Evolutionary conservation across 2,329 filamentous ascomycete genomes (phyloP).

Genomic region (Ceratocystis cubensis): DNA sequence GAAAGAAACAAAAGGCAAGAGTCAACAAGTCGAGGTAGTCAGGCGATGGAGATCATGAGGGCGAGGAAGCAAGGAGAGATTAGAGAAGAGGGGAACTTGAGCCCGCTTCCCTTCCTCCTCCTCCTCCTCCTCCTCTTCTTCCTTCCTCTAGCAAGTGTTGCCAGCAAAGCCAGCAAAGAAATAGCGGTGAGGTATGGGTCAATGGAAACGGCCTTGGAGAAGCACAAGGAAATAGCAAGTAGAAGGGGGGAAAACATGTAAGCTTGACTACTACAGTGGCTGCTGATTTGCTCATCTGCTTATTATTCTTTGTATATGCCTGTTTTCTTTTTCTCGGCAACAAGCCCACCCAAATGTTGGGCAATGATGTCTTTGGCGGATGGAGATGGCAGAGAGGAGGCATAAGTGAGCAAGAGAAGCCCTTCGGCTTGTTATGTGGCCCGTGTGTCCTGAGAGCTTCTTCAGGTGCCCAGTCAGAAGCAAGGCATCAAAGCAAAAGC

Average conservation of each 20-base stretch:
- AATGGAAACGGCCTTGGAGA: background rate
- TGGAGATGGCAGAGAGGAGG: background rate
- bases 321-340: background rate
- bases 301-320: background rate
- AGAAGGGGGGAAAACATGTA: background rate
- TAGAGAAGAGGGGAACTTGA: background rate
- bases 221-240: background rate
- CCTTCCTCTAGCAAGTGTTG: background rate
- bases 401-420: background rate
- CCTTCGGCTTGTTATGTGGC: background rate
- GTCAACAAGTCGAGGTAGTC: background rate
- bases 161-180: background rate
- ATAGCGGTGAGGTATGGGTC: background rate
- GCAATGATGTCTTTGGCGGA: background rate
- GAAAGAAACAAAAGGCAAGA: background rate
- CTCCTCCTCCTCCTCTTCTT: too few species aligned
- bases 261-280: background rate
- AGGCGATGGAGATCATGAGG: background rate
- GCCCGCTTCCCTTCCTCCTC: background rate
- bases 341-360: background rate
- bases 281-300: background rate
- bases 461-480: background rate
- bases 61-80: background rate
- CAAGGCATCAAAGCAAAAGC: background rate
- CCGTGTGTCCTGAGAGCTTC: slow-evolving; percentile 1